Percentiles rank a stretch among this genome's conserved stretches.
These are phyloP conservation scores for Backusella mclennaniae DNA, from an alignment of 192 early-diverging fungal species.

Conservation along the genomic window DNA sequence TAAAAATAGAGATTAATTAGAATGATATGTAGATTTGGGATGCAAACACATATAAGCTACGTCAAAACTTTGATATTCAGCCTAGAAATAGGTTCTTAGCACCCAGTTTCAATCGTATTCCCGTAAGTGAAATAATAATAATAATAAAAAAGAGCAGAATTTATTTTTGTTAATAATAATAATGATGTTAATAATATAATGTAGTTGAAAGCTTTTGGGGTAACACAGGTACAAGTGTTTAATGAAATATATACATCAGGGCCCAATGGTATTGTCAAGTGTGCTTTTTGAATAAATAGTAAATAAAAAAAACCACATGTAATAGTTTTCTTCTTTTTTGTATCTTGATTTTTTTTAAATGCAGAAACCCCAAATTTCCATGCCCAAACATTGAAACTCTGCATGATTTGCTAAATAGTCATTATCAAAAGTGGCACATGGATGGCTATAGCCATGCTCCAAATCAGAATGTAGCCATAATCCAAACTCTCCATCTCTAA, in stretches of 20 bases:
- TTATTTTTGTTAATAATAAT: not conserved
- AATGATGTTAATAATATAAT: not conserved
- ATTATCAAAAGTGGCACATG: constrained; percentile 78
- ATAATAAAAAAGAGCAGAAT: not conserved
- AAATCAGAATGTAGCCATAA: constrained; percentile 76
- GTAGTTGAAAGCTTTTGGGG: constrained; percentile 58
- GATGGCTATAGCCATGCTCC: constrained; percentile 63
- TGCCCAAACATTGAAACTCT: constrained; percentile 37
- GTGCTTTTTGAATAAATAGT: constrained; percentile 1
- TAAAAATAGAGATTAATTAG: not conserved
- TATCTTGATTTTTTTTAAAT: constrained; percentile 11
- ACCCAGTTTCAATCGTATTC: constrained; percentile 46
- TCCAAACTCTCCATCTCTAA: constrained; percentile 72
- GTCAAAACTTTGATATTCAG: constrained; percentile 42
- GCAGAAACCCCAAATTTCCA: constrained; percentile 40
- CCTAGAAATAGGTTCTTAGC: constrained; percentile 49
- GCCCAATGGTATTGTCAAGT: constrained; percentile 53
- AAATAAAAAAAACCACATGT: not conserved
- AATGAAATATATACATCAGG: constrained; percentile 60
- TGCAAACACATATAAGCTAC: constrained; percentile 43
- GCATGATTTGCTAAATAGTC: constrained; percentile 38
- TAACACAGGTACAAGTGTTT: constrained; percentile 59
- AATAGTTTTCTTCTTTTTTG: not conserved
- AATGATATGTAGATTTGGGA: constrained; percentile 47
- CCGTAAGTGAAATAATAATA: constrained; percentile 31